phyloP scores from a whole-genome alignment of 371 early-diverging fungal species.

The Mortierella sp. region DNA sequence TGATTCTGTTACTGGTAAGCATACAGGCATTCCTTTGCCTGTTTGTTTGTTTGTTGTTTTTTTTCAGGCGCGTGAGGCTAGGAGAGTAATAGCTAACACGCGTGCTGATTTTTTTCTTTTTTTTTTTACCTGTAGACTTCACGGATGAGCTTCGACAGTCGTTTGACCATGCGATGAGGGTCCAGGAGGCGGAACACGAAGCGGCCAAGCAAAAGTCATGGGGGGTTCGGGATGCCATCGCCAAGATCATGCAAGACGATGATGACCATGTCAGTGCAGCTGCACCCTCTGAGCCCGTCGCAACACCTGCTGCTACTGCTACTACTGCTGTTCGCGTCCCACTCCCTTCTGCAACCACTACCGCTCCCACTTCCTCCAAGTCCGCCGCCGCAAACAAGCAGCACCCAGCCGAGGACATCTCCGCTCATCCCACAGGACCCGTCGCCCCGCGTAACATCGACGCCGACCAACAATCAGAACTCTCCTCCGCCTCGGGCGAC shows the following conservation, averaged over 20 bases:
- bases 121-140: not conserved
- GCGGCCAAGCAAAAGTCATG: constrained; percentile 8
- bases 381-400: not conserved
- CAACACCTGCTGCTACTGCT: not conserved
- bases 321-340: not conserved
- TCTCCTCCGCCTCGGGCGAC: not conserved
- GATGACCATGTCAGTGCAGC: not conserved
- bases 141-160: constrained; percentile 18
- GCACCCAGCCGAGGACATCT: not conserved
- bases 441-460: not conserved
- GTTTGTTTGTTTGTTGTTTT: not conserved
- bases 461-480: not conserved
- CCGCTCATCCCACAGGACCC: not conserved
- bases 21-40: too few species aligned
- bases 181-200: not conserved
- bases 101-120: not conserved
- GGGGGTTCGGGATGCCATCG: constrained; percentile 19
- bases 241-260: constrained; percentile 18
- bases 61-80: not conserved
- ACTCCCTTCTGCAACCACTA: not conserved
- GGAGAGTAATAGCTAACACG: too few species aligned
- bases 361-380: not conserved
- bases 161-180: constrained; percentile 23
- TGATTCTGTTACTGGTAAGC: constrained; percentile 18
- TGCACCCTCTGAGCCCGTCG: not conserved